A percentile compares a stretch with the other conserved stretches of the same genome.
phyloP scores from a whole-genome alignment of 345 rosid genomes.

The Orychophragmus violaceus region DNA sequence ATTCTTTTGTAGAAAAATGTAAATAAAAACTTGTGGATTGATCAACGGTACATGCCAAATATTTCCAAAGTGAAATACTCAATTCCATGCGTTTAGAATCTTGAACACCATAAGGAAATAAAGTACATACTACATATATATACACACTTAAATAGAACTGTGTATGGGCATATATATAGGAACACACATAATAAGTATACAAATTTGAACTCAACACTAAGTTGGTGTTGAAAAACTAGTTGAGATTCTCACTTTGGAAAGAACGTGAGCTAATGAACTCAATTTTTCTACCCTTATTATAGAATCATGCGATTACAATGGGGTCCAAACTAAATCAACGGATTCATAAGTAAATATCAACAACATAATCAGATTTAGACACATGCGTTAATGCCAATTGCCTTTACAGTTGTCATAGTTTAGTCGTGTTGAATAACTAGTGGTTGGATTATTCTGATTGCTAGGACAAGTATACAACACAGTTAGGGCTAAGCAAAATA shows the following conservation, averaged over 20 bases:
- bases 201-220: background rate
- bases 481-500: background rate
- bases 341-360: background rate
- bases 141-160: background rate
- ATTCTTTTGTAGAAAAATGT: background rate
- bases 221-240: background rate
- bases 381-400: background rate
- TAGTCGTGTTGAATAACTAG: background rate
- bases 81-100: background rate
- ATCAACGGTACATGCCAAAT: background rate
- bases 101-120: background rate
- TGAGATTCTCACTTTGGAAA: conserved; percentile 16
- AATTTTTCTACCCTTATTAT: background rate
- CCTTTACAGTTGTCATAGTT: background rate
- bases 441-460: background rate
- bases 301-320: conserved; percentile 4
- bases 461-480: background rate
- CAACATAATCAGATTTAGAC: background rate
- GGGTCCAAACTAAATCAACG: conserved; percentile 13
- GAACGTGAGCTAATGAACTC: conserved; percentile 1
- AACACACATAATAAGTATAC: background rate
- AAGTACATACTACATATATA: background rate
- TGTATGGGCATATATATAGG: background rate
- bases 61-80: background rate
- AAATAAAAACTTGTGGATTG: background rate